Evolutionary conservation across 2,329 filamentous ascomycete genomes (phyloP).

Genomic region (Lachnellula willkommii): DNA sequence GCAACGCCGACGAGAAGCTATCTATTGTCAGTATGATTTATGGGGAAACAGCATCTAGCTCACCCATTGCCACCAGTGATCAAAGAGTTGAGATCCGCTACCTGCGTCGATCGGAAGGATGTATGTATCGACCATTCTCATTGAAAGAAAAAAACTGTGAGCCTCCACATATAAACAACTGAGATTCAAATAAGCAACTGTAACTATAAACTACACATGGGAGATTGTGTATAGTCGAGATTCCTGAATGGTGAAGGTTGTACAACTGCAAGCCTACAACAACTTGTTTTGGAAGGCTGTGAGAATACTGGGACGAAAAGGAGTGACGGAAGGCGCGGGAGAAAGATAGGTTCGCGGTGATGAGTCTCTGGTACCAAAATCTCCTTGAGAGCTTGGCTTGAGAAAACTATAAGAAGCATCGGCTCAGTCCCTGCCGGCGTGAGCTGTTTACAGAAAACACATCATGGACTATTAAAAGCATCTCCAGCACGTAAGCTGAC

Average conservation of each 20-base stretch:
- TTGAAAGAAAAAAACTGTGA: not conserved
- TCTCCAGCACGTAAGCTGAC: not conserved
- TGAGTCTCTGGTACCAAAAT: no score
- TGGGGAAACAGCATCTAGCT: not conserved
- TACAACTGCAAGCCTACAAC: not conserved
- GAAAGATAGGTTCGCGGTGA: no score
- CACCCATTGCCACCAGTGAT: constrained; percentile 40
- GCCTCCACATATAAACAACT: not conserved
- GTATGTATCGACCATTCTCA: constrained; percentile 7
- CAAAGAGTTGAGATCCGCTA: constrained; percentile 34
- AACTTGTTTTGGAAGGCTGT: no score
- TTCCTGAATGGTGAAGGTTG: not conserved
- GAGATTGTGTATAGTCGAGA: not conserved
- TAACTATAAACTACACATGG: not conserved
- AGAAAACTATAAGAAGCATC: no score
- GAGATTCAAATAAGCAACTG: not conserved
- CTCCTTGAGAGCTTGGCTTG: no score
- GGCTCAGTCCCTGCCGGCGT: no score
- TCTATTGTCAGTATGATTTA: constrained; percentile 17
- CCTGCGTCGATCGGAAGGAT: constrained; percentile 22
- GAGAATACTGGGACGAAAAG: no score
- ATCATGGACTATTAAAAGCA: not conserved
- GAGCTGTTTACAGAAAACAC: not conserved
- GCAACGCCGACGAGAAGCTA: constrained; percentile 35
- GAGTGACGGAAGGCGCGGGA: no score